Conservation (phyloP, 2,329 filamentous ascomycete species). For the Dactylella cylindrospora region DNA sequence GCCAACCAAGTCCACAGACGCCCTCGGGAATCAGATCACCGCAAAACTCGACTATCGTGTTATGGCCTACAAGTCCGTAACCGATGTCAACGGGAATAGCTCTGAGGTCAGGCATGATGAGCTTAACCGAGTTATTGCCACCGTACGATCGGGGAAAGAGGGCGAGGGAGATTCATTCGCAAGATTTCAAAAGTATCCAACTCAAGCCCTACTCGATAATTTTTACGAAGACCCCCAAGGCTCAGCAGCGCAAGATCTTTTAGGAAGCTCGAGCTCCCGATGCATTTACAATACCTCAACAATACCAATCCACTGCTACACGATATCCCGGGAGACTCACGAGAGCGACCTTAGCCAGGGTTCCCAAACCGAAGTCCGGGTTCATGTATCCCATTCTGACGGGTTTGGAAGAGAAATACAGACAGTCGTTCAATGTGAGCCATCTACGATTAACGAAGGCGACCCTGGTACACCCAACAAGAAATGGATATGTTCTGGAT, state of each 20-base stretch:
- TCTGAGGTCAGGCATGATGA: neutral
- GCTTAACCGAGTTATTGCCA: neutral
- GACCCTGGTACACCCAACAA: neutral
- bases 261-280: neutral
- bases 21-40: neutral
- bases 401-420: constrained; percentile 20
- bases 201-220: neutral
- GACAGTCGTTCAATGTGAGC: neutral
- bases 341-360: neutral
- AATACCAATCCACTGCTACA: neutral
- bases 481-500: constrained; percentile 45
- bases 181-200: neutral
- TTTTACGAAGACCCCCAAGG: neutral
- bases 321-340: neutral
- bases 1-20: neutral
- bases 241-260: neutral
- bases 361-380: neutral
- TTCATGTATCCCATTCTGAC: constrained; percentile 15
- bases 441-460: neutral
- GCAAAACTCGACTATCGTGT: neutral
- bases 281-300: constrained; percentile 3
- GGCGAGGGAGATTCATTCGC: neutral
- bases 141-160: neutral
- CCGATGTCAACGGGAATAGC: neutral
- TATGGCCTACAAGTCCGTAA: neutral